A percentile compares a stretch with the other conserved stretches of the same genome.
Conservation (phyloP, 371 early-diverging fungal species). For the Phascolomyces articulosus region DNA sequence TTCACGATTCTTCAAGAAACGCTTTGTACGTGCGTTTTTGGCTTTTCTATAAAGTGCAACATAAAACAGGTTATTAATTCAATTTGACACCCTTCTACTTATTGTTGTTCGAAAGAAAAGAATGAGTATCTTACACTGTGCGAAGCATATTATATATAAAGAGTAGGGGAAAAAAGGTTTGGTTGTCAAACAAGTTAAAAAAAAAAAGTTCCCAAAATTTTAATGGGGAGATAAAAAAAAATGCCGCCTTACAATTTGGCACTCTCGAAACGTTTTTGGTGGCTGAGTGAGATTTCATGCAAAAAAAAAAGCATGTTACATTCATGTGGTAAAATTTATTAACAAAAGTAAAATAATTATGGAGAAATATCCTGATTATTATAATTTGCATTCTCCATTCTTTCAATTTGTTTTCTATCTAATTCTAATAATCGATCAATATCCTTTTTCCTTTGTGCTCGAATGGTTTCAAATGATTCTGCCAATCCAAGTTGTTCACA, state of each 20-base stretch:
- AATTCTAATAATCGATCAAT: slow-evolving; percentile 27
- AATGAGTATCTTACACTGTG: slow-evolving; percentile 42
- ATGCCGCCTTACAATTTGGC: too few relatives aligned
- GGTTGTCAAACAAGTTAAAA: neutral
- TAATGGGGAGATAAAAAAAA: too few relatives aligned
- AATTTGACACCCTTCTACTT: too few relatives aligned
- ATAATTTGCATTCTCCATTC: neutral
- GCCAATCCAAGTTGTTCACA: slow-evolving; percentile 38
- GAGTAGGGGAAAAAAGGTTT: neutral
- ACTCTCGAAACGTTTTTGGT: too few relatives aligned
- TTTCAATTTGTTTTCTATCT: slow-evolving; percentile 9
- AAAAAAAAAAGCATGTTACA: too few relatives aligned
- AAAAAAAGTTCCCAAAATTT: neutral
- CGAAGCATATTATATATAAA: slow-evolving; percentile 39
- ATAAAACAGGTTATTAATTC: neutral
- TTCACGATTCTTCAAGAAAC: slow-evolving; percentile 86
- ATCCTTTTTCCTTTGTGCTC: slow-evolving; percentile 36
- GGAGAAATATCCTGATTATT: too few relatives aligned
- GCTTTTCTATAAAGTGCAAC: slow-evolving; percentile 67
- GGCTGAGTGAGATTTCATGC: too few relatives aligned
- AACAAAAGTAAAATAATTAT: too few relatives aligned
- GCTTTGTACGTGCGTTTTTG: slow-evolving; percentile 84
- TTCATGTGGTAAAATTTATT: too few relatives aligned
- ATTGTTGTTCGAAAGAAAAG: neutral
- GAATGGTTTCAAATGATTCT: slow-evolving; percentile 32